Evolutionary conservation across 129 eudicot genomes (phyloP).

Genomic region (Lonicera japonica): DNA sequence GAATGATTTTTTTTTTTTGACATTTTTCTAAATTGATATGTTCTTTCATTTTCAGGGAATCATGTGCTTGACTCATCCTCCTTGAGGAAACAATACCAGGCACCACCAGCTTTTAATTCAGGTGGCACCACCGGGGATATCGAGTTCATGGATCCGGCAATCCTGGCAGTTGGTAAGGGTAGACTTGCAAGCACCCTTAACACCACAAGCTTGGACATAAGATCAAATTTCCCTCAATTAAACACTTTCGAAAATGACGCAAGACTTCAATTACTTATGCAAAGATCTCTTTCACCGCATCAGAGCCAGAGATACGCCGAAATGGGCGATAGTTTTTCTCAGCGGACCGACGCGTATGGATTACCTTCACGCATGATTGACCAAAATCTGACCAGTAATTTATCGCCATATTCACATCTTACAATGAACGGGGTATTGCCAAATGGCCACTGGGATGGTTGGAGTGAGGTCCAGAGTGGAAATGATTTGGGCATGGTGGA

Average conservation of each 20-base stretch:
- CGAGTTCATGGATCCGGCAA: conserved; percentile 94
- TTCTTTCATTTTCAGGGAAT: conserved; percentile 38
- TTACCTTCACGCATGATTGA: conserved; percentile 53
- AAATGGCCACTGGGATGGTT: conserved; percentile 81
- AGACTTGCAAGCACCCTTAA: conserved; percentile 54
- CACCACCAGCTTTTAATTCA: conserved; percentile 40
- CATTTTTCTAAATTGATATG: background rate
- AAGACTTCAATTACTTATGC: conserved; percentile 59
- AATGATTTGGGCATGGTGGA: conserved; percentile 71
- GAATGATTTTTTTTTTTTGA: no score
- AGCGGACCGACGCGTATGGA: conserved; percentile 50
- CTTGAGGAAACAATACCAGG: conserved; percentile 58
- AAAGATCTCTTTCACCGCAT: conserved; percentile 56
- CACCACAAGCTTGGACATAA: conserved; percentile 44
- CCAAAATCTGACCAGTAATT: conserved; percentile 32
- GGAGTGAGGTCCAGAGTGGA: conserved; percentile 60
- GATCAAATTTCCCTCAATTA: conserved; percentile 43
- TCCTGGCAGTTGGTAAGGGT: conserved; percentile 88
- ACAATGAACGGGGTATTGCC: conserved; percentile 45
- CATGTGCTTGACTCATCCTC: conserved; percentile 48
- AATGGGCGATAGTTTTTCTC: conserved; percentile 41
- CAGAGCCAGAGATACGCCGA: conserved; percentile 61
- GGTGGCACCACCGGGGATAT: conserved; percentile 45
- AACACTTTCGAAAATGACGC: conserved; percentile 56
- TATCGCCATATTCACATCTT: conserved; percentile 49